Conservation (phyloP, 2,329 filamentous ascomycete genomes). For the Whalleya microplaca region DNA sequence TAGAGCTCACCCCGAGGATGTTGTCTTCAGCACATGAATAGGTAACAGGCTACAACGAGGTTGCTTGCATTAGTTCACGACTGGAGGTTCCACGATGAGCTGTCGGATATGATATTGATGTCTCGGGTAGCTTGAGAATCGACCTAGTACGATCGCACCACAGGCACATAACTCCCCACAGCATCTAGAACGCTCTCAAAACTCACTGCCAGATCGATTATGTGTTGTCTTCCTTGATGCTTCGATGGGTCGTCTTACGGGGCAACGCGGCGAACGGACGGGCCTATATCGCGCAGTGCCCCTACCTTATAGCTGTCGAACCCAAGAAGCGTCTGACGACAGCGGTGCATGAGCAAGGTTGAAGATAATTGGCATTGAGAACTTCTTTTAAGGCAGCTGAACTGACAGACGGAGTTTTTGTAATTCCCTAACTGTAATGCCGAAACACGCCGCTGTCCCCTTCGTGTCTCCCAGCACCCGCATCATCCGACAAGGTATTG, state of each 20-base stretch:
- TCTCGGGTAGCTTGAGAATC: background rate
- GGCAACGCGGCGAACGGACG: no score
- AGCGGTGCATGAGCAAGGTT: background rate
- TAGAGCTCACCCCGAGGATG: background rate
- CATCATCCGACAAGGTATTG: constrained; percentile 59
- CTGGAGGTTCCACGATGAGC: background rate
- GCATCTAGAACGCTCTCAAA: background rate
- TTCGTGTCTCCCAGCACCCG: background rate
- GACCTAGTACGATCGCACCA: background rate
- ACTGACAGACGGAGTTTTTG: background rate
- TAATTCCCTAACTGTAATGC: background rate
- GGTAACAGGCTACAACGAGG: background rate
- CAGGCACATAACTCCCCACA: background rate
- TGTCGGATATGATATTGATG: background rate
- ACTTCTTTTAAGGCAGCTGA: background rate
- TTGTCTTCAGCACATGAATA: background rate
- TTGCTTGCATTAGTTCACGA: background rate
- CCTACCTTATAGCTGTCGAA: background rate
- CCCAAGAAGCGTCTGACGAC: background rate
- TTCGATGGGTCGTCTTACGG: background rate
- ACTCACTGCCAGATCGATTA: background rate
- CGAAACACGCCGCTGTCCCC: background rate
- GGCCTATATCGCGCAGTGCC: no score
- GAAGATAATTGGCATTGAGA: background rate
- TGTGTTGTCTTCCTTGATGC: background rate